These are phyloP conservation scores for Phlegmacium glaucopus DNA, from an alignment of 768 basidiomycete species.

Conservation along the genomic window DNA sequence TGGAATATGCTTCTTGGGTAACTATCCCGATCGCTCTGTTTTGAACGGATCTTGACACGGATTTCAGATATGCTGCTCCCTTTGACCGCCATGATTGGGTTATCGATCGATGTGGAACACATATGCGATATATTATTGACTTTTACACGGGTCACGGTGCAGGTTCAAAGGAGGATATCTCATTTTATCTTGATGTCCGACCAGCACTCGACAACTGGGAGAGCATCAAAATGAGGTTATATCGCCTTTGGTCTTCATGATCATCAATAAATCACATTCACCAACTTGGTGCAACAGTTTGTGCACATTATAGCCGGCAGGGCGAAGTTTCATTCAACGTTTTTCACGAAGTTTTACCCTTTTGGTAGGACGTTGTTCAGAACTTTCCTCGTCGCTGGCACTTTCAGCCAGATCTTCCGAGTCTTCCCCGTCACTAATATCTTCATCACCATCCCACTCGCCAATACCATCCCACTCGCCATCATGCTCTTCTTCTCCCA, in stretches of 20 bases:
- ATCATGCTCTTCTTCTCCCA: slow-evolving; percentile 34
- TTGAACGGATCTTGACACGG: slow-evolving; percentile 6
- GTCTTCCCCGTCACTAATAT: slow-evolving; percentile 54
- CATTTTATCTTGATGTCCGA: slow-evolving; percentile 92
- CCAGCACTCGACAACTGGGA: slow-evolving; percentile 96
- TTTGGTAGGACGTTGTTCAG: slow-evolving; percentile 55
- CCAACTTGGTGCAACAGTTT: slow-evolving; percentile 5
- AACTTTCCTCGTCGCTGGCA: slow-evolving; percentile 40
- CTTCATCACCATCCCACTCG: slow-evolving; percentile 57
- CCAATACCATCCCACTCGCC: slow-evolving; percentile 40
- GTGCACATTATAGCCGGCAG: slow-evolving; percentile 6
- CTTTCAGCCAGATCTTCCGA: slow-evolving; percentile 33
- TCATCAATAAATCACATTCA: slow-evolving; percentile 1
- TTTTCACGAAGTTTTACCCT: slow-evolving; percentile 50
- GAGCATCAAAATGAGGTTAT: slow-evolving; percentile 79
- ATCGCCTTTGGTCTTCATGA: slow-evolving; percentile 41
- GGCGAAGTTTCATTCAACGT: slow-evolving; percentile 25
- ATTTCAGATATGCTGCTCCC: slow-evolving; percentile 79
- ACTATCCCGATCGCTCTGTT: slow-evolving; percentile 7
- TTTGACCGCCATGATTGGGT: slow-evolving; percentile 99
- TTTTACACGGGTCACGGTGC: slow-evolving; percentile 84
- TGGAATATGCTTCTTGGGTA: slow-evolving; percentile 86
- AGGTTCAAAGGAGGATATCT: slow-evolving; percentile 49
- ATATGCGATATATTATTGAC: slow-evolving; percentile 93
- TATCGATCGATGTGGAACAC: slow-evolving; percentile 88